phyloP scores from a whole-genome alignment of 495 filamentous ascomycete species.

The Cenococcum geophilum region DNA sequence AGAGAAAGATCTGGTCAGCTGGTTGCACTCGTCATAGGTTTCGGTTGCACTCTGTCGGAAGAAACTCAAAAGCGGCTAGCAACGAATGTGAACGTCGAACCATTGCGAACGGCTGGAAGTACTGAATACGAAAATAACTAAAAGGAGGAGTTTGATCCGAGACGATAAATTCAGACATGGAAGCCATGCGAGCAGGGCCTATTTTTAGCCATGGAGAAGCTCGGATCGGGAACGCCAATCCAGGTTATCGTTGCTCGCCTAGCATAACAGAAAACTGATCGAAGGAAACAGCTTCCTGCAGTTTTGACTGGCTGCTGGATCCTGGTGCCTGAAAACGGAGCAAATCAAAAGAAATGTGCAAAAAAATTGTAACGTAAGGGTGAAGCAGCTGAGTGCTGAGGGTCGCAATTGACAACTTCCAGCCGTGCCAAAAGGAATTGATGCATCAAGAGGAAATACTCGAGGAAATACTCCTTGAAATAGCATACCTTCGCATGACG shows the following conservation, averaged over 20 bases:
- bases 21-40: neutral
- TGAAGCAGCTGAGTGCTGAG: too few relatives aligned
- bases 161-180: slow-evolving; percentile 28
- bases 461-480: neutral
- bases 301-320: neutral
- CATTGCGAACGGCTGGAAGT: neutral
- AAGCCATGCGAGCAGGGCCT: slow-evolving; percentile 21
- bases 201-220: slow-evolving; percentile 27
- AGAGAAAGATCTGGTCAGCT: slow-evolving; percentile 19
- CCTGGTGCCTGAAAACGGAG: neutral
- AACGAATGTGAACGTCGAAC: neutral
- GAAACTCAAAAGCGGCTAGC: slow-evolving; percentile 5
- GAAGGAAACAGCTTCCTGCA: neutral
- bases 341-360: neutral
- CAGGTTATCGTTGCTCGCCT: slow-evolving; percentile 28
- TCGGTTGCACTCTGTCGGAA: slow-evolving; percentile 11
- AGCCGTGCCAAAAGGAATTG: too few relatives aligned
- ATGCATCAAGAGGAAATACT: neutral
- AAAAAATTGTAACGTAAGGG: neutral
- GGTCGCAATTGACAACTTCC: too few relatives aligned
- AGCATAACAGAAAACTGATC: slow-evolving; percentile 11
- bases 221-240: slow-evolving; percentile 33
- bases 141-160: slow-evolving; percentile 5
- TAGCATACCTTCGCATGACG: slow-evolving; percentile 39
- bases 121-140: neutral